A percentile compares a stretch with the other conserved stretches of the same genome.
Evolutionary conservation across 768 basidiomycete genomes (phyloP).

Genomic region (Pleurotus salmoneostramineus): DNA sequence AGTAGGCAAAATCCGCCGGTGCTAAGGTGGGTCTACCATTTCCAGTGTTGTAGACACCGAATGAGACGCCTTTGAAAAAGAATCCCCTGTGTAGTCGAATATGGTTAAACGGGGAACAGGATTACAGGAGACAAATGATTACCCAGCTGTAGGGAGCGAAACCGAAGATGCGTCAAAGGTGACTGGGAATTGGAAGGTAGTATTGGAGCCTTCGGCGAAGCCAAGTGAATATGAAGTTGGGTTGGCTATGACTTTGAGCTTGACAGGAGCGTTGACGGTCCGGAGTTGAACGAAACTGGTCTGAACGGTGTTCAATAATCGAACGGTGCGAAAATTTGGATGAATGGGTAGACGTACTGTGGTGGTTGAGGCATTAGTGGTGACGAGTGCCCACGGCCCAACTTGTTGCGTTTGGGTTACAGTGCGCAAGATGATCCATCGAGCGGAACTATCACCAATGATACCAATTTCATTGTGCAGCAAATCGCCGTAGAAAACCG

Average conservation of each 20-base stretch:
- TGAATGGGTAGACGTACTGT: conserved; percentile 16
- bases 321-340: not conserved
- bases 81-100: conserved; percentile 23
- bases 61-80: conserved; percentile 33
- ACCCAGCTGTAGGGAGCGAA: conserved; percentile 30
- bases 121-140: not conserved
- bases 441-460: conserved; percentile 16
- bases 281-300: conserved; percentile 16
- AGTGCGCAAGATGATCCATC: conserved; percentile 24
- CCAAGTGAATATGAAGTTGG: conserved; percentile 26
- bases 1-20: conserved; percentile 32
- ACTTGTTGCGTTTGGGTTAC: conserved; percentile 27
- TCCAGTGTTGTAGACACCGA: conserved; percentile 34
- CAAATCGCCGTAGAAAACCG: conserved; percentile 29
- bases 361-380: conserved; percentile 22
- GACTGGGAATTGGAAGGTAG: conserved; percentile 19
- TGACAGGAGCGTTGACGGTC: conserved; percentile 20
- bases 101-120: not conserved
- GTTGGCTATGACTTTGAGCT: conserved; percentile 24
- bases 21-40: conserved; percentile 30
- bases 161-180: conserved; percentile 28
- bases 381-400: conserved; percentile 30
- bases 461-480: conserved; percentile 35
- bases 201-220: conserved; percentile 26
- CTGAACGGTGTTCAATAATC: conserved; percentile 9